A percentile compares a stretch with the other conserved stretches of the same genome.
Conservation (phyloP, 2,329 filamentous ascomycete genomes). For the Fusarium pseudonygamai region DNA sequence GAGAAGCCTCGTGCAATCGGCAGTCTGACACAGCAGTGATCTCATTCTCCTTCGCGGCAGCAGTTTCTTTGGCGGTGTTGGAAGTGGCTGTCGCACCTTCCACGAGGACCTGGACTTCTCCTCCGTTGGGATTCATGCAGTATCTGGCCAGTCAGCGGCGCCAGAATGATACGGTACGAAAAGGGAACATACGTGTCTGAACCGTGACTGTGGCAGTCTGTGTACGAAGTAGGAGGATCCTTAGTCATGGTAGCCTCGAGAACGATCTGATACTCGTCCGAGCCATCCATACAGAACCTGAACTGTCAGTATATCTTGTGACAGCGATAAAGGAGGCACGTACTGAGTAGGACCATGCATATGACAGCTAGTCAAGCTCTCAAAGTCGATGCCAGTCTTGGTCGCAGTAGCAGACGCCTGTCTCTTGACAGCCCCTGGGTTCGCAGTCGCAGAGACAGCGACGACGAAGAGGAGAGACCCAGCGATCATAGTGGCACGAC, state of each 20-base stretch:
- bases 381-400: conserved; percentile 11
- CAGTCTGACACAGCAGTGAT: conserved; percentile 52
- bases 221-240: conserved; percentile 36
- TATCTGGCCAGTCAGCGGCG: conserved; percentile 17
- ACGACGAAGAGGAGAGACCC: conserved; percentile 23
- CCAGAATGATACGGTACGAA: rapidly evolving
- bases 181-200: conserved; percentile 19
- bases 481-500: conserved; percentile 9
- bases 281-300: conserved; percentile 37
- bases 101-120: conserved; percentile 37
- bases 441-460: conserved; percentile 35
- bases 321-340: rapidly evolving
- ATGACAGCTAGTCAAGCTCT: conserved; percentile 38
- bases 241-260: conserved; percentile 27
- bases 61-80: conserved; percentile 21
- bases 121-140: conserved; percentile 40
- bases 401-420: conserved; percentile 27
- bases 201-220: conserved; percentile 38
- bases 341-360: conserved; percentile 36
- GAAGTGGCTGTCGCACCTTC: conserved; percentile 18
- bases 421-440: conserved; percentile 23
- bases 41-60: conserved; percentile 3
- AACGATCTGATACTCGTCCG: conserved; percentile 36
- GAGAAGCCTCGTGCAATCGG: conserved; percentile 50
- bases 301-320: not conserved